Conservation (phyloP, 352 stramenopile species). For the Phytophthora fragariae region DNA sequence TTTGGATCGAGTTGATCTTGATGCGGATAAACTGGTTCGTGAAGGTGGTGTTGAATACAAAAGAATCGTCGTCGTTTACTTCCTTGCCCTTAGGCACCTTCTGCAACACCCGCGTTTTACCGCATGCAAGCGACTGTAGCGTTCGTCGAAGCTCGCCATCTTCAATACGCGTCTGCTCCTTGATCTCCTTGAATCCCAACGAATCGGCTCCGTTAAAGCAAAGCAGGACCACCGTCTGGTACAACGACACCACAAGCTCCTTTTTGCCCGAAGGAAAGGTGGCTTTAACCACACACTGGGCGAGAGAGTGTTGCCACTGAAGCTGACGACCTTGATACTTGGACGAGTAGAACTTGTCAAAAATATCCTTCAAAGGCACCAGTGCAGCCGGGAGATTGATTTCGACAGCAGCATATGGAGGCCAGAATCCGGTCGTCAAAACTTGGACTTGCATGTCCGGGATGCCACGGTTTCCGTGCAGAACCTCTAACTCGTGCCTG, state of each 20-base stretch:
- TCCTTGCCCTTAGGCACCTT: conserved; percentile 91
- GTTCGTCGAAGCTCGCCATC: conserved; percentile 90
- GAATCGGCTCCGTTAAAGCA: conserved; percentile 79
- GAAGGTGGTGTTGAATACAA: conserved; percentile 90
- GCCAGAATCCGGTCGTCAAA: conserved; percentile 98
- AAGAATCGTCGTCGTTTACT: conserved; percentile 84
- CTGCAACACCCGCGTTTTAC: conserved; percentile 89
- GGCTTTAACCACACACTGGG: conserved; percentile 90
- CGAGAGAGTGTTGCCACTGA: conserved; percentile 92
- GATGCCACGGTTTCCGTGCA: conserved; percentile 46
- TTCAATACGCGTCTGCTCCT: conserved; percentile 90
- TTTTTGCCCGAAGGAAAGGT: conserved; percentile 85
- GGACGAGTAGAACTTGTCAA: conserved; percentile 90
- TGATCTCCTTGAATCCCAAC: conserved; percentile 88
- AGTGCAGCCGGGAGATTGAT: conserved; percentile 78
- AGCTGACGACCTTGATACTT: conserved; percentile 92
- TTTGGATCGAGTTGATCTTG: conserved; percentile 96
- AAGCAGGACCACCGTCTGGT: conserved; percentile 87
- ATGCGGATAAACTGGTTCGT: conserved; percentile 91
- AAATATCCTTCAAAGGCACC: conserved; percentile 80
- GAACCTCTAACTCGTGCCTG: conserved; percentile 58
- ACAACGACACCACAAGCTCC: conserved; percentile 89
- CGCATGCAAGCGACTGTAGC: conserved; percentile 90
- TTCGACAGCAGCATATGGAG: conserved; percentile 90
- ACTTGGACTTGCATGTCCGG: conserved; percentile 97